phyloP scores from a whole-genome alignment of 495 filamentous ascomycete genomes.

The Letharia lupina region DNA sequence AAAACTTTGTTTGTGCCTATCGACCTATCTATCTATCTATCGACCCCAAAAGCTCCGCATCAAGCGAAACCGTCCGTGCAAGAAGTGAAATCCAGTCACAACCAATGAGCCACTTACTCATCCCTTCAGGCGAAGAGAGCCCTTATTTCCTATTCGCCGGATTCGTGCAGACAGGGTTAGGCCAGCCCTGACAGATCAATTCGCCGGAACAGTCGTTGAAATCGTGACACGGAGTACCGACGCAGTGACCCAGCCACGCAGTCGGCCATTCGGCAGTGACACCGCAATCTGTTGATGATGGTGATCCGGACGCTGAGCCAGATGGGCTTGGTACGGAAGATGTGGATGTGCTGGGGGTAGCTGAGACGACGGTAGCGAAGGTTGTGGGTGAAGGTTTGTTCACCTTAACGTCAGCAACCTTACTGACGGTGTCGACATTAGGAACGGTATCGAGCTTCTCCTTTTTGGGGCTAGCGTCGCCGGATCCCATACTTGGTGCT shows the following conservation, averaged over 20 bases:
- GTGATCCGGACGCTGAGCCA: not conserved
- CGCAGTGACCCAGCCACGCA: not conserved
- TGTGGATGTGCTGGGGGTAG: not conserved
- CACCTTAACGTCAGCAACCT: not conserved
- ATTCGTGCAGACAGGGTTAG: not conserved
- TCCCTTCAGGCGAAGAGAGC: not conserved
- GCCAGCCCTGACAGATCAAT: slow-evolving; percentile 6
- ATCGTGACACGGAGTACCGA: not conserved
- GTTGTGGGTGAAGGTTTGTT: not conserved
- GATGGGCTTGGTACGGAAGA: not conserved
- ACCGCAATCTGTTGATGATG: not conserved
- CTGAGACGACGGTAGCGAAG: not conserved
- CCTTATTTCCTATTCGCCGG: not conserved
- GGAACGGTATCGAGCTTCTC: not conserved
- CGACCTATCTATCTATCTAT: not conserved
- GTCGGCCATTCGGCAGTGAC: not conserved
- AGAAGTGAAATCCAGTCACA: not conserved
- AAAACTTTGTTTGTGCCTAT: too few relatives aligned
- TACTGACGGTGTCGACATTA: not conserved
- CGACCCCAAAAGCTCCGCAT: not conserved
- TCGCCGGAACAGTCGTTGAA: slow-evolving; percentile 13
- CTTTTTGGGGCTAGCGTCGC: not conserved
- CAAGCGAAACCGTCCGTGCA: not conserved
- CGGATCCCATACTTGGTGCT: not conserved
- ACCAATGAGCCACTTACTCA: not conserved